A percentile compares a stretch with the other conserved stretches of the same genome.
Conservation (phyloP, 2,329 filamentous ascomycete genomes). For the Ceratocystis colombiana region DNA sequence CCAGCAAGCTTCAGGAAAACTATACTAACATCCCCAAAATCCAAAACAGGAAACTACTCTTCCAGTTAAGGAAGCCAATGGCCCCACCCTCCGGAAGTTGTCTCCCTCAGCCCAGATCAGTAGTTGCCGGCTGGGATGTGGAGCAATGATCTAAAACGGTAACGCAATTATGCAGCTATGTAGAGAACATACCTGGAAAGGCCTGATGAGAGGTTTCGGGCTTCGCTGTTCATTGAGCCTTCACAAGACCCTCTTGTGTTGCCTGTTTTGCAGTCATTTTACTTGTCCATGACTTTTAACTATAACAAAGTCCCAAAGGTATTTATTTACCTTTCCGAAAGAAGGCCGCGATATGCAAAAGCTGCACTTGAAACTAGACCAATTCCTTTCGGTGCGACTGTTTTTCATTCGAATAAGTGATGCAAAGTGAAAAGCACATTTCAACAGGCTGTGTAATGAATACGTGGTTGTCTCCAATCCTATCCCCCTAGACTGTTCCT, state of each 20-base stretch:
- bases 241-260: background rate
- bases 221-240: no score
- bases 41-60: conserved; percentile 3
- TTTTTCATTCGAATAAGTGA: no score
- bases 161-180: background rate
- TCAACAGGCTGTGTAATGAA: no score
- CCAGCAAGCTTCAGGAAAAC: conserved; percentile 1
- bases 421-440: no score
- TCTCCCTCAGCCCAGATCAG: conserved; percentile 8
- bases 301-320: no score
- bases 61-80: conserved; percentile 8
- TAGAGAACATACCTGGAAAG: background rate
- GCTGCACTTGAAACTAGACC: no score
- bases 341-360: no score
- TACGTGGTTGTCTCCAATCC: background rate
- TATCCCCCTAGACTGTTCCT: background rate
- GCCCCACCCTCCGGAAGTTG: background rate
- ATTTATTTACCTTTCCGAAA: no score
- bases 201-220: no score
- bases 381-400: no score
- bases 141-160: background rate
- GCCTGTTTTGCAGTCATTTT: background rate
- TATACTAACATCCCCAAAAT: background rate
- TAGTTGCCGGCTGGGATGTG: conserved; percentile 14
- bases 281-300: background rate